Conservation (phyloP, 306 rosid species). For the Cajanus cajan region DNA sequence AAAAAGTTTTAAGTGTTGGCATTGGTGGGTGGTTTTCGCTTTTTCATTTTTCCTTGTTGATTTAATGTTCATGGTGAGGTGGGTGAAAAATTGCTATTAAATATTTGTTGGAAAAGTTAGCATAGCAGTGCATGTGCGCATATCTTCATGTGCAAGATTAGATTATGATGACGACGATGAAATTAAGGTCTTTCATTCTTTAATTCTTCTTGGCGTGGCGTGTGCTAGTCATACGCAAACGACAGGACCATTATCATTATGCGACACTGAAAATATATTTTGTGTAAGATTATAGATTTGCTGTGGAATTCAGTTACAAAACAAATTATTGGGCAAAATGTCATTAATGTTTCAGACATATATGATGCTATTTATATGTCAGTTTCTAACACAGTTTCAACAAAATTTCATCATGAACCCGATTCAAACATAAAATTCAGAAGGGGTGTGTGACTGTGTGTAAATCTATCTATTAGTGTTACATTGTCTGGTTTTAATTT, state of each 20-base stretch:
- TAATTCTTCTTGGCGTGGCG: constrained; percentile 24
- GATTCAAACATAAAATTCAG: background rate
- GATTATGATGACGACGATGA: constrained; percentile 37
- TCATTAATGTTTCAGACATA: constrained; percentile 27
- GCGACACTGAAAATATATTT: constrained; percentile 16
- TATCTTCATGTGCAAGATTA: constrained; percentile 42
- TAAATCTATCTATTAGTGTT: background rate
- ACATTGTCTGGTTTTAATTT: background rate
- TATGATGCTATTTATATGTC: background rate
- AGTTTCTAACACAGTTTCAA: background rate
- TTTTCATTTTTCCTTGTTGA: background rate
- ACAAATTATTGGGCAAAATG: constrained; percentile 21
- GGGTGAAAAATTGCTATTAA: background rate
- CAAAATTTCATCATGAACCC: background rate
- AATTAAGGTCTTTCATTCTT: constrained; percentile 27
- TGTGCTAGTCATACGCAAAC: constrained; percentile 26
- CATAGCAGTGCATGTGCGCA: constrained; percentile 34
- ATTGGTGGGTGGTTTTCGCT: background rate
- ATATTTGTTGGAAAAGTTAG: background rate
- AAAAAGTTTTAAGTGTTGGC: background rate
- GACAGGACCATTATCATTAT: constrained; percentile 29
- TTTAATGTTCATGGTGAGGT: background rate
- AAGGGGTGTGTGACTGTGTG: background rate
- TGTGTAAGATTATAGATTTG: constrained; percentile 27
- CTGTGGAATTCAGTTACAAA: constrained; percentile 32